These are phyloP conservation scores for Calonectria henricotiae DNA, from an alignment of 2,329 filamentous ascomycete genomes.

Conservation along the genomic window DNA sequence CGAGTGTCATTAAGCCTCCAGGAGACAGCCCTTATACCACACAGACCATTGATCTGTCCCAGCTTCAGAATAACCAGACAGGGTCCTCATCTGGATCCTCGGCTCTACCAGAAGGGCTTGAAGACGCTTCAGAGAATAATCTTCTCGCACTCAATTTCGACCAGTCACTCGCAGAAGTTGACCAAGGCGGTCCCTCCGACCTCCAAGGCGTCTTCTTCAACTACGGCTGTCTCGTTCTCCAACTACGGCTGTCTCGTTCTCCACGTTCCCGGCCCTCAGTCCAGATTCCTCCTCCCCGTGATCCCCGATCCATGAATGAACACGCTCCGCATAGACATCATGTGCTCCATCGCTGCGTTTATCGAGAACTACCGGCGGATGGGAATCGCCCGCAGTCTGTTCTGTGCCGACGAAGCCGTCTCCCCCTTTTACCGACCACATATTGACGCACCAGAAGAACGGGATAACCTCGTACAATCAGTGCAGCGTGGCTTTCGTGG, in stretches of 20 bases:
- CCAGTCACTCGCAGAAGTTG: slow-evolving; percentile 40
- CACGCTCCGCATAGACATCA: slow-evolving; percentile 50
- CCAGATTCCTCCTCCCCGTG: slow-evolving; percentile 46
- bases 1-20: neutral
- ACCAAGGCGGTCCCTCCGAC: slow-evolving; percentile 24
- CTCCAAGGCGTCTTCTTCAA: slow-evolving; percentile 46
- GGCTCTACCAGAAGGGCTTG: neutral
- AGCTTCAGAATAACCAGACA: slow-evolving; percentile 35
- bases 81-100: slow-evolving; percentile 27
- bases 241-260: slow-evolving; percentile 50
- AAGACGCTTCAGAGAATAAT: slow-evolving; percentile 26
- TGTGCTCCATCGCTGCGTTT: slow-evolving; percentile 49
- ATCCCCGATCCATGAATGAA: slow-evolving; percentile 50
- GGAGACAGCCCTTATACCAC: neutral
- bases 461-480: slow-evolving; percentile 40
- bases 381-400: slow-evolving; percentile 49
- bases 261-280: slow-evolving; percentile 44
- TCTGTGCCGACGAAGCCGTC: slow-evolving; percentile 48
- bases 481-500: slow-evolving; percentile 46
- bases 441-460: slow-evolving; percentile 36
- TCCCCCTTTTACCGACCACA: slow-evolving; percentile 50
- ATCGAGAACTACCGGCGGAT: slow-evolving; percentile 51
- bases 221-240: slow-evolving; percentile 51
- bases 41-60: slow-evolving; percentile 43
- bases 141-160: slow-evolving; percentile 38